Percentiles rank a stretch among this genome's conserved stretches.
phyloP scores from a whole-genome alignment of 1,284 basidiomycete species.

The Blastosporella zonata region DNA sequence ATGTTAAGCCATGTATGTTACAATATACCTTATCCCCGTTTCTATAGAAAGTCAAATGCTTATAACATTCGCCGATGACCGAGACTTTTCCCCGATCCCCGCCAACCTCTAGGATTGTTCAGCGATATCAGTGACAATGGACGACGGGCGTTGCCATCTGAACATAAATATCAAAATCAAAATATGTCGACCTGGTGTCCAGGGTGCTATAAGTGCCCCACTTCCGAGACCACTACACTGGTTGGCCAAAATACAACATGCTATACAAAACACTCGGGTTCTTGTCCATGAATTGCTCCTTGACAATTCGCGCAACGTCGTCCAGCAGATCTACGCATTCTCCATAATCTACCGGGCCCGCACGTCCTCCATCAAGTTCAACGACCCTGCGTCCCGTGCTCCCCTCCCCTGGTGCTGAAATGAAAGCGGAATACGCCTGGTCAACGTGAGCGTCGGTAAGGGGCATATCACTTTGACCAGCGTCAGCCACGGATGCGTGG shows the following conservation, averaged over 20 bases:
- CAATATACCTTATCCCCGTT: neutral
- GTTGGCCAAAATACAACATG: conserved; percentile 9
- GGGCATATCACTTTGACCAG: conserved; percentile 4
- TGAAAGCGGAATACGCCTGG: conserved; percentile 6
- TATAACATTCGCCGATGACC: too few relatives aligned
- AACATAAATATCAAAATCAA: too few relatives aligned
- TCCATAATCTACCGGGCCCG: conserved; percentile 5
- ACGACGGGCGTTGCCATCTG: too few relatives aligned
- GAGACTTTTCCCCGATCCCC: too few relatives aligned
- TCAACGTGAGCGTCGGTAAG: conserved; percentile 1
- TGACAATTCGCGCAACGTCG: conserved; percentile 5
- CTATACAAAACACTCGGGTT: conserved; percentile 10
- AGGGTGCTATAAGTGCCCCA: neutral
- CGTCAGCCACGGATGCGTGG: conserved; percentile 6
- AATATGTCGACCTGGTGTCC: too few relatives aligned
- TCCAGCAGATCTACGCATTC: conserved; percentile 7
- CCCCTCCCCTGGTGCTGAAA: conserved; percentile 6
- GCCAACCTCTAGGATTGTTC: too few relatives aligned
- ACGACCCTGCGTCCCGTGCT: conserved; percentile 6
- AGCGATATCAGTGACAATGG: too few relatives aligned
- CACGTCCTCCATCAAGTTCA: conserved; percentile 6
- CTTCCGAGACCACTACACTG: neutral
- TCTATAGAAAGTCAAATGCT: too few relatives aligned
- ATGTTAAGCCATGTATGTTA: neutral
- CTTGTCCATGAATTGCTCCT: conserved; percentile 6